Base-by-base conservation (phyloP, 371 early-diverging fungal genomes). In the Vairimorpha necatrix region DNA sequence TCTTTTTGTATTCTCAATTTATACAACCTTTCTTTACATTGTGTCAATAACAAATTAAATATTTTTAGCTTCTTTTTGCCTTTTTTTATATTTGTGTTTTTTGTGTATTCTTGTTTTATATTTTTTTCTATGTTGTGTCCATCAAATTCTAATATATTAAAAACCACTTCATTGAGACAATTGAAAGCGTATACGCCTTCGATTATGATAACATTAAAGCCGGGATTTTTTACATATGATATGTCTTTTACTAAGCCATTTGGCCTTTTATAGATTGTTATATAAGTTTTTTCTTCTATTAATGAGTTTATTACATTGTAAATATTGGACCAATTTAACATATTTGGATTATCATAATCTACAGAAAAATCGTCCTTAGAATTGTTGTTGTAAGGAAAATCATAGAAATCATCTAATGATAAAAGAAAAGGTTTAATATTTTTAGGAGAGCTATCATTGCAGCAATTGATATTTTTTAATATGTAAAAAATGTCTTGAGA, bases 171-270 rank as follows among this genome's bases (percentile, higher is more conserved):
- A 47, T 69, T 70, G n/a, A 81, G 38, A 1, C 61, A 42, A 58
- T 78, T 78, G 61, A 75, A 67, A 16, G 79, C 65, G 48, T 70
- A 75, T 11, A 81, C 53, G 36, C 82, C 82, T 36, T 81, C 82
- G 7, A 81, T 63, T 36, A 81, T 81, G 6, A 78, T 32, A 9
- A 78, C 68, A 24, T 74, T 67, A 2, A 68, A 74, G 30, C 36
- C 32, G 0, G 30, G 14, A 46, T 81, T 81, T 24, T 26, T 1
- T 32, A 67, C 42, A 42, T 42, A 42, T 9, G 42, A 66, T 6
- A 20, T 32, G 1, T 28, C 22, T n/a, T 48, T 66, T 0, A 14
- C 38, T 0, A n/a, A 50, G 38, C n/a, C 34, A 67, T 28, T 20
- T 60, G 16, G 6, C 26, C 30, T 60, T 22, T 14, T 60, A 26